Evolutionary conservation across 2,329 filamentous ascomycete genomes (phyloP).

Genomic region (Aspergillus sp.): DNA sequence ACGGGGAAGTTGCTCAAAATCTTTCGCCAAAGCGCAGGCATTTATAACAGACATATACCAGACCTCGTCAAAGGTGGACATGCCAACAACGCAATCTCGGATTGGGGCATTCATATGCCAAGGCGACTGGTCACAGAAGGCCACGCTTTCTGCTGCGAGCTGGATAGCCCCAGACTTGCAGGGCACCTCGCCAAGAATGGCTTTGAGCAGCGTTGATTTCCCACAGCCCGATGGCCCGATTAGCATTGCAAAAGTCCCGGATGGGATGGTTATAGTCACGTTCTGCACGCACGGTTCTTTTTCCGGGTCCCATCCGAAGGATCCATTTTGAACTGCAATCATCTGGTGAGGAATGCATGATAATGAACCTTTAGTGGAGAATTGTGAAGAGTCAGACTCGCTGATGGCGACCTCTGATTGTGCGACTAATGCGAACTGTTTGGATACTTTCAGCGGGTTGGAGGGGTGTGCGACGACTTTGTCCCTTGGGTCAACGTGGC

Average conservation of each 20-base stretch:
- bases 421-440: constrained; percentile 18
- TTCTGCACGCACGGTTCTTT: constrained; percentile 42
- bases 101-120: constrained; percentile 45
- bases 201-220: constrained; percentile 52
- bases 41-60: constrained; percentile 40
- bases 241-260: constrained; percentile 48
- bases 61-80: constrained; percentile 33
- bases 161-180: constrained; percentile 35
- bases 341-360: constrained; percentile 24
- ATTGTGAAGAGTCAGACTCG: constrained; percentile 23
- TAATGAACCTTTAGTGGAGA: constrained; percentile 19
- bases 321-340: constrained; percentile 44
- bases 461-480: constrained; percentile 12
- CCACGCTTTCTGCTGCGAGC: constrained; percentile 31
- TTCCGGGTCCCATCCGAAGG: constrained; percentile 49
- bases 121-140: constrained; percentile 44
- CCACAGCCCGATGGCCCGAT: constrained; percentile 54
- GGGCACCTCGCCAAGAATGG: constrained; percentile 46
- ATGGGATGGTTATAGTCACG: constrained; percentile 43
- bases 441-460: constrained; percentile 20
- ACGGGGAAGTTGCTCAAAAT: constrained; percentile 40
- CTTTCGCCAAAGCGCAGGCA: constrained; percentile 39
- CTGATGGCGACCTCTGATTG: constrained; percentile 26
- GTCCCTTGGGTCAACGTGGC: constrained; percentile 27
- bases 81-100: constrained; percentile 40